Evolutionary conservation across 495 filamentous ascomycete genomes (phyloP), one percentile per base, ranked within the genome.

Genomic region (Xylaria intraflava): DNA sequence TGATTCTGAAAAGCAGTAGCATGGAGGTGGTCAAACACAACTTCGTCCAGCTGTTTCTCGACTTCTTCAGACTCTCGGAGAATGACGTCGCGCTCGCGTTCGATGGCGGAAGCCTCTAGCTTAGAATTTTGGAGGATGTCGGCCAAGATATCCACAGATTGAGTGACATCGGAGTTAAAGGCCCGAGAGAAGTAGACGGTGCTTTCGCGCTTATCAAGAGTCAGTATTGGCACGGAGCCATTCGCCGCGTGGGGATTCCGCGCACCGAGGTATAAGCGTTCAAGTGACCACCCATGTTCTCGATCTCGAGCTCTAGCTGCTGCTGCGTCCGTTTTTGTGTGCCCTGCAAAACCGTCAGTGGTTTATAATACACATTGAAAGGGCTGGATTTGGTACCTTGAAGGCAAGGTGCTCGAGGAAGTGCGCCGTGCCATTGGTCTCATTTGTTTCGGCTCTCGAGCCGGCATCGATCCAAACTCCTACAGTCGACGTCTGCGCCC

Each of bases 401-500:
- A 99, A 99, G 63, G 94, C 94, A 69, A 99, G 82, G 75, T 99
- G 93, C 78, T 99, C 93, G 58, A 99, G 82, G 81, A 97, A 99
- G 79, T 99, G 93, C 56, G 93, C 93, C 56, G 94, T 97, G 76
- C 93, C 93, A 79, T 96, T 97, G 65, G 90, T 95, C 83, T 86
- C 89, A 76, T 93, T 88, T 62, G 93, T 99, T 82, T 99, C 93
- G 72, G 93, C 90, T 70, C 93, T 82, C 73, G 88, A 94, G 72
- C 93, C 93, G 80, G 93, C 91, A 78, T 99, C 94, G 71, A 99
- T 97, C 88, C 94, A 99, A 41, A 99, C 88, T 66, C 93, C 93
- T 62, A 97, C 94, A 43, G 93, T 99, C 61, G 89, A 94, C 52
- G 93, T 99, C 79, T 97, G 92, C 58, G 93, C 91, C 81, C 90